Evolutionary conservation across 2,329 filamentous ascomycete genomes (phyloP).

Genomic region (Nothophaeocryptopus gaeumannii): DNA sequence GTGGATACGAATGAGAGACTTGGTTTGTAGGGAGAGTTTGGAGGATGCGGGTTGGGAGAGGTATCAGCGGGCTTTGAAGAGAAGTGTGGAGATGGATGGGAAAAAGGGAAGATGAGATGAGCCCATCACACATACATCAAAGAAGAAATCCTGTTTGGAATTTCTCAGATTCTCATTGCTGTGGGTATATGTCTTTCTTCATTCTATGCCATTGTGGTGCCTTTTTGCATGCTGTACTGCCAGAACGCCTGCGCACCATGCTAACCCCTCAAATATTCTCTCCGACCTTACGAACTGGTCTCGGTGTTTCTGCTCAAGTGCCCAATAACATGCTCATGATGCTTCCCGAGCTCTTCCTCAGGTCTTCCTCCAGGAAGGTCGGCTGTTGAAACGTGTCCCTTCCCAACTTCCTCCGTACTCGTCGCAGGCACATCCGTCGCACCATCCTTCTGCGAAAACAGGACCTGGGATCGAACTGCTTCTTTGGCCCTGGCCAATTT

Average conservation of each 20-base stretch:
- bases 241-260: too few species aligned
- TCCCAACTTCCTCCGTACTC: slow-evolving; percentile 25
- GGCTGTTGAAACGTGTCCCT: slow-evolving; percentile 37
- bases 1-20: slow-evolving; percentile 72
- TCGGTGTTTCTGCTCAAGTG: slow-evolving; percentile 16
- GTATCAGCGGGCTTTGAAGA: slow-evolving; percentile 64
- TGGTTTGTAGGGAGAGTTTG: slow-evolving; percentile 83
- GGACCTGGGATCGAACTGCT: not conserved
- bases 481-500: not conserved
- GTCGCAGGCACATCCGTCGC: slow-evolving; percentile 28
- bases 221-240: too few species aligned
- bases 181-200: too few species aligned
- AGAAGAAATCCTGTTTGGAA: too few species aligned
- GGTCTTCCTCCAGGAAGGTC: slow-evolving; percentile 44
- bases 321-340: slow-evolving; percentile 14
- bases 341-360: slow-evolving; percentile 38
- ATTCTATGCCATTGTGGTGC: too few species aligned
- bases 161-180: too few species aligned
- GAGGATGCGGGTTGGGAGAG: slow-evolving; percentile 91
- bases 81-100: slow-evolving; percentile 17
- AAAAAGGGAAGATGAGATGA: slow-evolving; percentile 25
- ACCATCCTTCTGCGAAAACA: slow-evolving; percentile 20
- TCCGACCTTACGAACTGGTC: not conserved
- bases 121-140: too few species aligned
- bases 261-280: too few species aligned